Evolutionary conservation across 805 yeast species (phyloP).

Genomic region (Schizosaccharomyces pombe): DNA sequence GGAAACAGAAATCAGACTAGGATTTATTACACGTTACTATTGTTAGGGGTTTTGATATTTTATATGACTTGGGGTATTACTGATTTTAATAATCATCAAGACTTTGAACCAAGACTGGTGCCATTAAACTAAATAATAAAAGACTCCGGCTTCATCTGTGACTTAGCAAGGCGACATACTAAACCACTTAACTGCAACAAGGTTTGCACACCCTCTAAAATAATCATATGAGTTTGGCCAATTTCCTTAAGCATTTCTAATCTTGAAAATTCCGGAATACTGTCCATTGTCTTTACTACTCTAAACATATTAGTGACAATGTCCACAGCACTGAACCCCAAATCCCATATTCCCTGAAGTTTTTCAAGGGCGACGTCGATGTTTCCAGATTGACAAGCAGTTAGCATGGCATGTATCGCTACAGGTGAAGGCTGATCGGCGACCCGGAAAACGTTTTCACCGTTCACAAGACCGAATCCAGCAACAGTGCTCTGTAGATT

Average conservation of each 20-base stretch:
- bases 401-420: constrained; percentile 46
- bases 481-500: constrained; percentile 84
- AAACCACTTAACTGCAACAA: constrained; percentile 70
- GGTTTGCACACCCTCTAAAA: constrained; percentile 78
- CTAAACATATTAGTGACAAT: constrained; percentile 75
- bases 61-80: not conserved
- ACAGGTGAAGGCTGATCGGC: constrained; percentile 94
- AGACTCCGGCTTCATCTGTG: not conserved
- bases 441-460: constrained; percentile 77
- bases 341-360: constrained; percentile 46
- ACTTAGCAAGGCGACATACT: constrained; percentile 27
- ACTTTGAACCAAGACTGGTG: not conserved
- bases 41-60: not conserved
- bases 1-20: not conserved
- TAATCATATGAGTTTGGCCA: constrained; percentile 78
- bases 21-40: not conserved
- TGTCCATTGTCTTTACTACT: constrained; percentile 55
- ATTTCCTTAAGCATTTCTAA: constrained; percentile 63
- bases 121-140: not conserved
- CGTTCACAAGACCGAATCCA: constrained; percentile 66
- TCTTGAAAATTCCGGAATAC: constrained; percentile 41
- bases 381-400: constrained; percentile 20
- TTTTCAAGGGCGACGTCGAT: constrained; percentile 45
- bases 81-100: not conserved
- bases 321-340: constrained; percentile 85